Base-by-base conservation (phyloP, 805 yeast species). In the Ogataea haglerorum region DNA sequence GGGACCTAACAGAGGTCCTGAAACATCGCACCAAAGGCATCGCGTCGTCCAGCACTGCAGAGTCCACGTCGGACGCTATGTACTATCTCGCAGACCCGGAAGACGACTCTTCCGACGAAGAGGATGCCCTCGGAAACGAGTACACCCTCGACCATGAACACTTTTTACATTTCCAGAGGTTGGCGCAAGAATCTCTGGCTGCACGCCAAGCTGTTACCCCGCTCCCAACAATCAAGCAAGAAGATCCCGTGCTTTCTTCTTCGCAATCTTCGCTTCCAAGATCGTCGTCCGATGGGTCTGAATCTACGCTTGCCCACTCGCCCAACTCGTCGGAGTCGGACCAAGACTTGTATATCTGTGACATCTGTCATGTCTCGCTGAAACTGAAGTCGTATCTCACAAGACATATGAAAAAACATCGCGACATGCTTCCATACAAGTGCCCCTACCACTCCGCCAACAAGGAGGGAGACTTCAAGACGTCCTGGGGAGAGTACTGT, bases 341-440 rank as follows among this genome's bases (percentile, higher is more conserved):
- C 10, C 36, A 14, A 7, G 38, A 61, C 17, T 28, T 46, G 10
- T 72, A 66, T 51, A 64, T 61, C 45, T 76, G 82, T 54, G 67
- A 71, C 3, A 68, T 69, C 46, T 76, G 81, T 57, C 64, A 65
- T 22, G 69, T 74, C 6, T 57, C 63, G 5, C 74, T 76, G 58
- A 73, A 68, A 50, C 72, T 75, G 38, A 68, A 76, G 47, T 74
- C 78, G 4, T 76, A 76, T 52, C 63, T 76, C 40, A 75, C 80
- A 1, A 65, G 82, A 43, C 82, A 76, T 53, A 57, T 69, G 62
- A 75, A 73, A 56, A 76, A 75, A 47, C 82, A 76, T 56, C 64
- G 70, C 16, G 40, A 60, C 7, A 58, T 67, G 37, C 75, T 73
- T 54, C 79, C 80, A n/a, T 76, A 70, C 57, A 51, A 64, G 32